These are phyloP conservation scores for Spencermartinsiella europaea DNA, from an alignment of 805 yeast genomes.

Conservation along the genomic window DNA sequence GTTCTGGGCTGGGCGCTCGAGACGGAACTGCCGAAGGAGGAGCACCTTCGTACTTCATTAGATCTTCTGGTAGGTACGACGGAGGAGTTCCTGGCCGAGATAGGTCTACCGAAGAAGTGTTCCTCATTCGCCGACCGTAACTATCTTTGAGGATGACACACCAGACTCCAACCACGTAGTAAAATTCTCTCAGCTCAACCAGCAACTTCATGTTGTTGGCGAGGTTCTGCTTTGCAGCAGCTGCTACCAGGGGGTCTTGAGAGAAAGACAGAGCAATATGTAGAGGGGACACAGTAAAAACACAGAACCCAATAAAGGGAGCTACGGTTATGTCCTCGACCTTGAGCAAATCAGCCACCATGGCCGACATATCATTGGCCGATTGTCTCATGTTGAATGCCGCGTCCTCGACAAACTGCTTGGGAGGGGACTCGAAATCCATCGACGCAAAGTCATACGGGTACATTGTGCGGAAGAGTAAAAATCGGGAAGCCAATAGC, in stretches of 20 bases:
- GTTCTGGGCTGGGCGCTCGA: not conserved
- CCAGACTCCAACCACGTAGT: conserved; percentile 34
- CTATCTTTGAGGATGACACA: conserved; percentile 31
- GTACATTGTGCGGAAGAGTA: conserved; percentile 29
- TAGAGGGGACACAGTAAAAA: conserved; percentile 31
- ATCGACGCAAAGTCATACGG: conserved; percentile 17
- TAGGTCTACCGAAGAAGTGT: conserved; percentile 1
- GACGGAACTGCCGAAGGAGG: not conserved
- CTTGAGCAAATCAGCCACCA: conserved; percentile 27
- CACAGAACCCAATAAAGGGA: conserved; percentile 33
- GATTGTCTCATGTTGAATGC: conserved; percentile 29
- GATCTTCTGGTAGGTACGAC: conserved; percentile 15
- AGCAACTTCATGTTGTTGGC: conserved; percentile 29
- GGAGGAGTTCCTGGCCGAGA: conserved; percentile 17
- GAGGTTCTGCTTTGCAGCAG: conserved; percentile 29
- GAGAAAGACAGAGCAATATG: conserved; percentile 33
- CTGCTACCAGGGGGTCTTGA: conserved; percentile 24
- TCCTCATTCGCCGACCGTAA: conserved; percentile 15
- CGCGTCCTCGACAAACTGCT: conserved; percentile 27
- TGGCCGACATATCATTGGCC: conserved; percentile 29
- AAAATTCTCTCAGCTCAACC: conserved; percentile 30
- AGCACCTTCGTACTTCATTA: not conserved
- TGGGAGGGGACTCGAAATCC: conserved; percentile 17
- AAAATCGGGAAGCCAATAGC: conserved; percentile 27
- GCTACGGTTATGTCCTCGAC: conserved; percentile 30